Evolutionary conservation across 495 filamentous ascomycete genomes (phyloP).

Genomic region (Penicillium cataractarum): DNA sequence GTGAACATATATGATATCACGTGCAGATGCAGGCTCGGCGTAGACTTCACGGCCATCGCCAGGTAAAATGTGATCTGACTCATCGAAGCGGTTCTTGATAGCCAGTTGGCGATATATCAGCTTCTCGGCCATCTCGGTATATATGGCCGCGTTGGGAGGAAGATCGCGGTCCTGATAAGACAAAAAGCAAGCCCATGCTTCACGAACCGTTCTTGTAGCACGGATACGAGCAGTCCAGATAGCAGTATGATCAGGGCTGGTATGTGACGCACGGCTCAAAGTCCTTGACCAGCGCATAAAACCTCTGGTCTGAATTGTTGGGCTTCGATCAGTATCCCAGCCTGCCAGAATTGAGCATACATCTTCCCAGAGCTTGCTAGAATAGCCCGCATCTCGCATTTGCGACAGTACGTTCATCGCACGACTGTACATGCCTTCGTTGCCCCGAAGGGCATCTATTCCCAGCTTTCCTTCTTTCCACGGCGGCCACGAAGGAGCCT

Average conservation of each 20-base stretch:
- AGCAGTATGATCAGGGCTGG: conserved; percentile 19
- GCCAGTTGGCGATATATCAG: conserved; percentile 48
- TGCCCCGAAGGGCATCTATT: conserved; percentile 57
- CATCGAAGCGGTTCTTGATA: conserved; percentile 24
- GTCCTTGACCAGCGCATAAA: conserved; percentile 31
- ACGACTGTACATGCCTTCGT: conserved; percentile 60
- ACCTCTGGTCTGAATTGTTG: conserved; percentile 67
- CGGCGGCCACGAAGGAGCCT: conserved; percentile 69
- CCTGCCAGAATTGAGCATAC: conserved; percentile 60
- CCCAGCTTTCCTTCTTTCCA: conserved; percentile 67
- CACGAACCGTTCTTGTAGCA: conserved; percentile 67
- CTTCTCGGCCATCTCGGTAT: conserved; percentile 65
- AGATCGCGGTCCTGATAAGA: conserved; percentile 50
- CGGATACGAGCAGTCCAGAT: conserved; percentile 66
- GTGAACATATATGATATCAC: conserved; percentile 60
- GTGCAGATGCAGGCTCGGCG: conserved; percentile 57
- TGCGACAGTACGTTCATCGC: conserved; percentile 58
- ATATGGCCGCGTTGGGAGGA: conserved; percentile 44
- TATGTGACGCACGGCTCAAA: conserved; percentile 22
- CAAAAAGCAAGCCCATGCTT: conserved; percentile 74
- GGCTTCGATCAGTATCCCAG: conserved; percentile 69
- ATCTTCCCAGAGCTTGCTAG: conserved; percentile 56
- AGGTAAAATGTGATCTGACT: conserved; percentile 44
- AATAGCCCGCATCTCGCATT: conserved; percentile 69
- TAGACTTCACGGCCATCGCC: conserved; percentile 65